A percentile compares a stretch with the other conserved stretches of the same genome.
These are phyloP conservation scores for Tulasnella sp. DNA, from an alignment of 768 basidiomycete species.

Conservation along the genomic window DNA sequence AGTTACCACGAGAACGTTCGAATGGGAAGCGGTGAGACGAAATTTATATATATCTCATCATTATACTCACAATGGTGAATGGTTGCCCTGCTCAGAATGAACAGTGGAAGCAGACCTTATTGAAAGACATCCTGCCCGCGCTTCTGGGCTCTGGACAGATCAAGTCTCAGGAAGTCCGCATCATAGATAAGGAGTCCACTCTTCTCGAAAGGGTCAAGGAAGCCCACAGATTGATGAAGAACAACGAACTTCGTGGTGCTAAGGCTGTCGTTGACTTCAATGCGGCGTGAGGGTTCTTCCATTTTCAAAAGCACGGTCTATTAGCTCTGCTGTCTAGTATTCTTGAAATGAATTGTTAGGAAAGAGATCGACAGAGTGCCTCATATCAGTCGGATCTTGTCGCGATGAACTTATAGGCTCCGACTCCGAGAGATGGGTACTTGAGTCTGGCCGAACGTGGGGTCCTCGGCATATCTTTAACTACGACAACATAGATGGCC, in stretches of 20 bases:
- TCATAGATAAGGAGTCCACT: neutral
- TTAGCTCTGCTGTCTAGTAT: too few relatives aligned
- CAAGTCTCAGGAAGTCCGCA: conserved; percentile 8
- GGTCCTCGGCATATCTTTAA: neutral
- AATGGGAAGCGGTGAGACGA: conserved; percentile 20
- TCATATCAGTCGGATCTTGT: too few relatives aligned
- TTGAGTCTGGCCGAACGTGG: too few relatives aligned
- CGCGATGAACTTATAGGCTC: too few relatives aligned
- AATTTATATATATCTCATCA: neutral
- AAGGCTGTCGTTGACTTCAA: conserved; percentile 16
- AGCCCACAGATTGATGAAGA: conserved; percentile 8
- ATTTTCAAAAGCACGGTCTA: neutral
- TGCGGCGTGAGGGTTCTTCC: neutral
- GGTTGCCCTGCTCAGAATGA: neutral
- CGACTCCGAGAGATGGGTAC: too few relatives aligned
- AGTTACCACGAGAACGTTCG: conserved; percentile 12
- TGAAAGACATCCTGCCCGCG: conserved; percentile 11
- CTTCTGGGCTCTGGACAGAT: neutral
- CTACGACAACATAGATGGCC: neutral
- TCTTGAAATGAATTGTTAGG: neutral
- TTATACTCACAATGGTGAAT: neutral
- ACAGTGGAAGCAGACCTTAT: neutral
- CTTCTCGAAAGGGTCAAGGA: conserved; percentile 7
- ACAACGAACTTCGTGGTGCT: neutral
- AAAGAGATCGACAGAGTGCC: too few relatives aligned